These are phyloP conservation scores for Lichtheimia ornata DNA, from an alignment of 371 early-diverging fungal species.

Conservation along the genomic window DNA sequence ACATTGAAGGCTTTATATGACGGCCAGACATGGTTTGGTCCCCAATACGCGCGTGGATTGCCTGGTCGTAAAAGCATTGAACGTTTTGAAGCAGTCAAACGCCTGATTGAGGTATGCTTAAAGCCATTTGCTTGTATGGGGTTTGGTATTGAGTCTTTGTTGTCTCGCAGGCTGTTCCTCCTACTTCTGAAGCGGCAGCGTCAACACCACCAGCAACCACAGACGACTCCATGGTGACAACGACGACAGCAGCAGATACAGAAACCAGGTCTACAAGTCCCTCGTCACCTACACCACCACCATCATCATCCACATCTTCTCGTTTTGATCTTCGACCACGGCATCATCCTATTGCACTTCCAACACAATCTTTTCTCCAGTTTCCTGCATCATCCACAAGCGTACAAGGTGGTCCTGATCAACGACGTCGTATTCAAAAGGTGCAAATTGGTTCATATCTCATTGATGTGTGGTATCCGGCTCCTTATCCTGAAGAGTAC, in stretches of 20 bases:
- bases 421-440: constrained; percentile 24
- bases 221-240: not conserved
- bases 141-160: too few species aligned
- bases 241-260: not conserved
- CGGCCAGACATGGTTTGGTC: constrained; percentile 13
- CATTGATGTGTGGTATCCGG: constrained; percentile 96
- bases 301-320: too few species aligned
- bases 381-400: not conserved
- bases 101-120: constrained; percentile 8
- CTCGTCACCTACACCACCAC: too few species aligned
- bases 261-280: too few species aligned
- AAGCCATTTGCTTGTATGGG: not conserved
- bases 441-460: constrained; percentile 82
- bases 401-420: too few species aligned
- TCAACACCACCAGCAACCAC: too few species aligned
- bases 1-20: constrained; percentile 13
- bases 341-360: constrained; percentile 7
- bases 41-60: constrained; percentile 16
- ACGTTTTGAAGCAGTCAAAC: constrained; percentile 13
- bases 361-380: constrained; percentile 15
- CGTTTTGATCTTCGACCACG: not conserved
- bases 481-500: constrained; percentile 99
- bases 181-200: too few species aligned
- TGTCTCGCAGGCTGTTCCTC: too few species aligned
- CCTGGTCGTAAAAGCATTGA: constrained; percentile 16